Conservation (phyloP, 495 filamentous ascomycete species). For the Xylaria palmicola region DNA sequence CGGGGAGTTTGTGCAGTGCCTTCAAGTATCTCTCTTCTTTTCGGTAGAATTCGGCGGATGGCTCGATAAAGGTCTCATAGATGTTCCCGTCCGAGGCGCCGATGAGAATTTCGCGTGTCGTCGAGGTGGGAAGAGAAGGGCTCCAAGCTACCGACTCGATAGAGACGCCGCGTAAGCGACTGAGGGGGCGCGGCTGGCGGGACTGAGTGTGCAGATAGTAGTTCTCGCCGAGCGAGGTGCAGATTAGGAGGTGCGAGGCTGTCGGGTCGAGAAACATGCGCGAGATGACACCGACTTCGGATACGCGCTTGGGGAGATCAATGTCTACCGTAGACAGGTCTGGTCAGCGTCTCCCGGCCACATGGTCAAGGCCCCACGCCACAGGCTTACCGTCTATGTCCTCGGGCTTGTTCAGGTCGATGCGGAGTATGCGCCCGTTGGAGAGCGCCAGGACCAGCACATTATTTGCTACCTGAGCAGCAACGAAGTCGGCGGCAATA, state of each 20-base stretch:
- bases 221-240: slow-evolving; percentile 88
- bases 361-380: background rate
- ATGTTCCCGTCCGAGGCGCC: slow-evolving; percentile 90
- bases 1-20: slow-evolving; percentile 71
- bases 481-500: slow-evolving; percentile 89
- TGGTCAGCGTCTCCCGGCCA: slow-evolving; percentile 5
- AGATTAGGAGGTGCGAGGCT: slow-evolving; percentile 89
- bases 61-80: slow-evolving; percentile 95
- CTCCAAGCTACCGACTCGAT: slow-evolving; percentile 95
- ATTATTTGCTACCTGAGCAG: slow-evolving; percentile 96
- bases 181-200: slow-evolving; percentile 76
- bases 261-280: slow-evolving; percentile 97
- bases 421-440: slow-evolving; percentile 84
- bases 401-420: slow-evolving; percentile 88
- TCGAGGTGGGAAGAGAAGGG: slow-evolving; percentile 91
- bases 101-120: slow-evolving; percentile 91
- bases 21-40: slow-evolving; percentile 92
- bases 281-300: slow-evolving; percentile 86
- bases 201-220: slow-evolving; percentile 97
- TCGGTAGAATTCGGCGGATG: slow-evolving; percentile 86
- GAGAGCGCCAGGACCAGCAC: slow-evolving; percentile 87
- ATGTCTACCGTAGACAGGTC: slow-evolving; percentile 62
- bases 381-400: slow-evolving; percentile 81
- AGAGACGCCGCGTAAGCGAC: slow-evolving; percentile 77
- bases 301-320: slow-evolving; percentile 89